A percentile compares a stretch with the other conserved stretches of the same genome.
phyloP scores from a whole-genome alignment of 2,329 filamentous ascomycete genomes.

The Cryphonectria japonica region DNA sequence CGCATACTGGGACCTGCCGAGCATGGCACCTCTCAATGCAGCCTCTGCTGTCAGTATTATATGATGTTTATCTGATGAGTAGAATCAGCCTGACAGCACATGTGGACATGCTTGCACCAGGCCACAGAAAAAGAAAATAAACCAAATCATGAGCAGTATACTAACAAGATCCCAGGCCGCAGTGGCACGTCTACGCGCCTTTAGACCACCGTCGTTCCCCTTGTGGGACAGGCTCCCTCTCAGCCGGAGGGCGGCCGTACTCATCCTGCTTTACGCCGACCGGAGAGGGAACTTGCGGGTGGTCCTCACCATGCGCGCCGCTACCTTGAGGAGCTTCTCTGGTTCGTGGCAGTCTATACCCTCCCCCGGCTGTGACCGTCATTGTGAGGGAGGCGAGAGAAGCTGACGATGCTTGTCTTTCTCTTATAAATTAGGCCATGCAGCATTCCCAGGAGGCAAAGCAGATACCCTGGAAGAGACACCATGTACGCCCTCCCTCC shows the following conservation, averaged over 20 bases:
- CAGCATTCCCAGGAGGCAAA: conserved; percentile 82
- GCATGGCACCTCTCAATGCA: conserved; percentile 60
- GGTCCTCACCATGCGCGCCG: conserved; percentile 70
- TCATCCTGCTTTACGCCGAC: conserved; percentile 88
- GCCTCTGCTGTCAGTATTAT: conserved; percentile 57
- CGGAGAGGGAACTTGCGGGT: conserved; percentile 75
- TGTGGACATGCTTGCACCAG: background rate
- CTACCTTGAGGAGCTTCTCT: conserved; percentile 69
- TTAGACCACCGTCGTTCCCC: conserved; percentile 63
- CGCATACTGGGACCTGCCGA: conserved; percentile 61
- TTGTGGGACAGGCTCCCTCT: conserved; percentile 65
- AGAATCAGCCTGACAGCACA: background rate
- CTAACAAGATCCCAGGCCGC: conserved; percentile 52
- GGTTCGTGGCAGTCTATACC: conserved; percentile 42
- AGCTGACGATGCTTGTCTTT: background rate
- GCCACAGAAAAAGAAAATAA: background rate
- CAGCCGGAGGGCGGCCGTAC: conserved; percentile 78
- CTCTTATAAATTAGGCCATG: conserved; percentile 59
- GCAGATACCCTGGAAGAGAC: conserved; percentile 62
- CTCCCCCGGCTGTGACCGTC: background rate
- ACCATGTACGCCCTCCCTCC: conserved; percentile 53
- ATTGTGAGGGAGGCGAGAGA: background rate
- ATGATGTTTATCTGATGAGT: background rate
- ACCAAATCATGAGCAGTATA: conserved; percentile 28
- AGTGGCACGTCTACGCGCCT: conserved; percentile 63